Percentiles rank a stretch among this genome's conserved stretches.
Evolutionary conservation across 164 flowering plant species (phyloP).

Genomic region (Vitis rupestris): DNA sequence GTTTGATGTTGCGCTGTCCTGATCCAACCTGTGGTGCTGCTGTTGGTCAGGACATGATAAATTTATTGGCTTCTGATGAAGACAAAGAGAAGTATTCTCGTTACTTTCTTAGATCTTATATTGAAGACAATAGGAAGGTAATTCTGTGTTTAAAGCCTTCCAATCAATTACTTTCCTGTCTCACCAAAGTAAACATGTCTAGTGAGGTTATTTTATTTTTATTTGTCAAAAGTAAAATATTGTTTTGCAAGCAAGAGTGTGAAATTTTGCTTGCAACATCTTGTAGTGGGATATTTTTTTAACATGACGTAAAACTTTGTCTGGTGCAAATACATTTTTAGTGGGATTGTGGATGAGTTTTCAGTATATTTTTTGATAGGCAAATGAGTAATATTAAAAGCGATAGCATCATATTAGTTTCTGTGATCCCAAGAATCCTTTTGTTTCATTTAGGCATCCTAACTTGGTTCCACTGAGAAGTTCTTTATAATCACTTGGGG

Average conservation of each 20-base stretch:
- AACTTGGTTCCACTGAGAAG: neutral
- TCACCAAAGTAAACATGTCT: neutral
- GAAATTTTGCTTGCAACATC: too few species aligned
- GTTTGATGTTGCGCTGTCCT: conserved; percentile 50
- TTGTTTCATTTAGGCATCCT: neutral
- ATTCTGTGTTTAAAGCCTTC: neutral
- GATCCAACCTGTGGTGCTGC: conserved; percentile 51
- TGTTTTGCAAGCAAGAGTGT: neutral
- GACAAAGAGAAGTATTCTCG: conserved; percentile 38
- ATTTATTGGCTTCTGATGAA: conserved; percentile 27
- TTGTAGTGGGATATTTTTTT: neutral
- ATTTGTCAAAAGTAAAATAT: neutral
- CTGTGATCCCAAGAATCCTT: neutral
- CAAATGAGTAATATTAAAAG: too few species aligned
- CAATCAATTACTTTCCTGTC: too few species aligned
- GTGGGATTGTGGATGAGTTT: too few species aligned
- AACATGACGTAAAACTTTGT: too few species aligned
- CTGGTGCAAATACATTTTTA: too few species aligned
- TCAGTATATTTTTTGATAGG: too few species aligned
- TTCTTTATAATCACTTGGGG: too few species aligned
- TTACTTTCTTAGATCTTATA: conserved; percentile 42
- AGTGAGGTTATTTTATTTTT: neutral
- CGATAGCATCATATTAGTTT: too few species aligned
- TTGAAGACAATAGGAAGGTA: conserved; percentile 53
- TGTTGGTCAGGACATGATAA: conserved; percentile 44